Evolutionary conservation across 2,329 filamentous ascomycete species (phyloP), one percentile per base, ranked within the genome.

Genomic region (Monosporascus sp.): DNA sequence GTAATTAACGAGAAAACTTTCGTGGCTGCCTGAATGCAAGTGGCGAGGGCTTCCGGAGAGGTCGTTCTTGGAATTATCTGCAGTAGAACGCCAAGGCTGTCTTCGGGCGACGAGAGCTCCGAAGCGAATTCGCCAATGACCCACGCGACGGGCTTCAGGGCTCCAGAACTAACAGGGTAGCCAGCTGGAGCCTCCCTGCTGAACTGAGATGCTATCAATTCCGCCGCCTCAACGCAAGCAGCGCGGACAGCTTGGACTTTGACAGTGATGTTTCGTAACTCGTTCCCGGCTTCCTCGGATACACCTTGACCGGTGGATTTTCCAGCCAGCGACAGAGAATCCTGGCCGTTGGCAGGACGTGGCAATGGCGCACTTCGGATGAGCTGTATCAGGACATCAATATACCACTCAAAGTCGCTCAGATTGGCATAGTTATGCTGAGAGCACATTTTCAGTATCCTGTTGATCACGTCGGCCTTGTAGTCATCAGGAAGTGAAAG

Each of bases 371-470:
- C 76, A 72, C 89, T 79, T 65, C 87, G 84, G 41, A 97, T 84
- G 15, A 99, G 80, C 66, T 96, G 90, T 5, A 90, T 87, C 31
- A 99, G 75, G 27, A 96, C 83, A 60, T 94, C 89, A 59, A 97
- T 88, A 68, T 97, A 97, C 94, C 94, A 99, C 60, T 97, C 93
- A 68, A 99, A 99, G 67, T 99, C 93, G 50, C 80, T 75, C 47
- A 99, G 78, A 64, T 91, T 90, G 39, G 82, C 81, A 68, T 97
- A 99, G 56, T 91, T 96, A 59, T 92, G 88, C 58, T 85, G 84
- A 8, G 90, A 89, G 68, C 93, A 97, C 84, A 99, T 96, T 55
- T 86, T 84, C 11, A 97, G 69, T 55, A 97, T 90, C 54, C 89
- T 83, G 52, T 81, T 80, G 50, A 97, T 90, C 20, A 97, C 90